phyloP scores from a whole-genome alignment of 1,284 basidiomycete species.

The Singerocomus inundabilis region DNA sequence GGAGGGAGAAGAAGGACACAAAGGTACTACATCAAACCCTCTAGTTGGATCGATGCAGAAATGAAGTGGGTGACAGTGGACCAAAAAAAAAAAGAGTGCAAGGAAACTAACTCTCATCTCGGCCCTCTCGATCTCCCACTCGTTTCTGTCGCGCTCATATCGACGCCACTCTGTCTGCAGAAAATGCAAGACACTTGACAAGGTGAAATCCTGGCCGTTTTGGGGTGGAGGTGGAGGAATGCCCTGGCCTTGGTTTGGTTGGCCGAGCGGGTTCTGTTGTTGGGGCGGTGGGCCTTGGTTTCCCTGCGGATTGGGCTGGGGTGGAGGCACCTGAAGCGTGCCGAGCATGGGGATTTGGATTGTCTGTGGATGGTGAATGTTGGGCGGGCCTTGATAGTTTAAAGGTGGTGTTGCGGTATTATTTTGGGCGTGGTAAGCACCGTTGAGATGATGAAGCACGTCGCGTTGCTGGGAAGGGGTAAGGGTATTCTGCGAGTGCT shows the following conservation, averaged over 20 bases:
- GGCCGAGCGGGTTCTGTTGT: conserved; percentile 52
- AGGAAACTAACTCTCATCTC: conserved; percentile 89
- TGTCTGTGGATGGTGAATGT: conserved; percentile 38
- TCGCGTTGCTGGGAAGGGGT: conserved; percentile 28
- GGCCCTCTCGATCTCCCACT: conserved; percentile 99
- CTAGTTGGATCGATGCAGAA: background rate
- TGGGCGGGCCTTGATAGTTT: conserved; percentile 28
- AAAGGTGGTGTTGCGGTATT: conserved; percentile 6
- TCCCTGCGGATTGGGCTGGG: conserved; percentile 42
- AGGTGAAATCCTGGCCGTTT: conserved; percentile 85
- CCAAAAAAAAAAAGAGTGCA: conserved; percentile 25
- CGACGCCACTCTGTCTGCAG: conserved; percentile 97
- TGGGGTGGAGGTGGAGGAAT: conserved; percentile 73
- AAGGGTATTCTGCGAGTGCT: conserved; percentile 31
- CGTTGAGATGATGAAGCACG: conserved; percentile 28
- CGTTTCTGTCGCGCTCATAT: conserved; percentile 96
- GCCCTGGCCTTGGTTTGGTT: conserved; percentile 53
- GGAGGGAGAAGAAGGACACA: background rate
- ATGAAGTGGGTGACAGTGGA: background rate
- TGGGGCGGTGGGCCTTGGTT: conserved; percentile 36
- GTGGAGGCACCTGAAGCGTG: conserved; percentile 59
- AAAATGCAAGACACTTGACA: conserved; percentile 95
- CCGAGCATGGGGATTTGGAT: conserved; percentile 69
- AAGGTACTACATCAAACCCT: background rate
- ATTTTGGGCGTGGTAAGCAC: conserved; percentile 27